Conservation (phyloP, 2,329 filamentous ascomycete species). For the Aspergillus hiratsukae region DNA sequence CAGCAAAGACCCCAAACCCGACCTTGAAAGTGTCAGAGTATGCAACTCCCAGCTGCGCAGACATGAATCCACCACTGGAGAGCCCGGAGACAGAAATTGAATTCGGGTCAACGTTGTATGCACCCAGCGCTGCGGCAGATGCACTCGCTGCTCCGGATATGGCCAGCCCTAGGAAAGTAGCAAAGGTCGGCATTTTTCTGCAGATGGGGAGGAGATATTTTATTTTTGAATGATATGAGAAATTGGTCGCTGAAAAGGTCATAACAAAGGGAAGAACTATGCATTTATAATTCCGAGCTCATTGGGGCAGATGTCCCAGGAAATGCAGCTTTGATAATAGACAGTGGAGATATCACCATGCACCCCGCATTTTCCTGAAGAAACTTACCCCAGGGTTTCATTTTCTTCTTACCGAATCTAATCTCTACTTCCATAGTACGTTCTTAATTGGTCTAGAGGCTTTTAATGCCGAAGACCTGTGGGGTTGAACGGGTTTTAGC, state of each 20-base stretch:
- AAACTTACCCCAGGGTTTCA: background rate
- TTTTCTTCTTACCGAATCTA: background rate
- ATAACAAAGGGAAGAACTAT: background rate
- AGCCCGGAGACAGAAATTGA: conserved; percentile 14
- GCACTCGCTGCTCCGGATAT: background rate
- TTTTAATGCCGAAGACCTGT: background rate
- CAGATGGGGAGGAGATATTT: background rate
- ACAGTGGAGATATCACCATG: background rate
- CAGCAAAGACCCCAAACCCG: conserved; percentile 16
- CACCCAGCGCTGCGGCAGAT: conserved; percentile 2
- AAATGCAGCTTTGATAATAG: background rate
- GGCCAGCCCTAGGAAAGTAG: background rate
- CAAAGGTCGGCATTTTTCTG: background rate
- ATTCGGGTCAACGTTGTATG: conserved; percentile 11
- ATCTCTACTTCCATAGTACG: background rate
- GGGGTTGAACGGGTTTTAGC: background rate
- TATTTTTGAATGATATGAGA: background rate
- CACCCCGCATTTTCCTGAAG: background rate
- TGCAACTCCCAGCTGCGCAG: conserved; percentile 14
- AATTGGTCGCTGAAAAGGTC: background rate
- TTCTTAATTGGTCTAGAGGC: background rate
- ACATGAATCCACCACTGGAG: conserved; percentile 15
- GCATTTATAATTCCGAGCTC: background rate
- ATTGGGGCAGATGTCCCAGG: background rate
- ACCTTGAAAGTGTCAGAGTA: conserved; percentile 12